Base-by-base conservation (phyloP, 2,329 filamentous ascomycete genomes). In the Dothiorella sarmentorum region DNA sequence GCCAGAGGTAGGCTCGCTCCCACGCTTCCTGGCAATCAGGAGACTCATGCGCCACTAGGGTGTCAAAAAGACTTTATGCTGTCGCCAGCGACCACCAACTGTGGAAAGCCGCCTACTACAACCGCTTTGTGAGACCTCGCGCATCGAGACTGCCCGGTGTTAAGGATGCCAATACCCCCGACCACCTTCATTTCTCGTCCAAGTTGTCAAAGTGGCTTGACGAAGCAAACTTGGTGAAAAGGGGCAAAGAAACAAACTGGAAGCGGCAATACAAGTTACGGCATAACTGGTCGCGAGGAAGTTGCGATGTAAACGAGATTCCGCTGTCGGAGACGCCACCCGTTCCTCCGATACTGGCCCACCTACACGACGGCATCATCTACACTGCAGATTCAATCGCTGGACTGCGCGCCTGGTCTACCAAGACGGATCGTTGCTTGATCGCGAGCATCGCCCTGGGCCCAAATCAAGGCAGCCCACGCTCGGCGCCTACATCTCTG, bases 91-190 rank as follows among this genome's bases (percentile, higher is more conserved):
- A 97, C 72, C 88, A 88, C 0, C 91, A 97, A 70, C 77, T 97
- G 59, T 99, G 94, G 94, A 94, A 93, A 71, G 82, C 83, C 13
- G 84, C 91, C 51, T 99, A 96, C 75, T 96, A 95, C 74, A 81
- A 85, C 24, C 86, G 88, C 62, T 97, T 96, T 73, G 90, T 97
- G 27, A 82, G 89, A 33, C 91, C 91, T 37, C 85, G 91, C 67
- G 89, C 88, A 33, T 82, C 88, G 64, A 85, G 88, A 60, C 85
- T 93, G 58, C 88, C 89, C 0, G 87, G 88, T 20, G 82, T 88
- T 31, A 81, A 76, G 66, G 76, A 77, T 35, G 64, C 71, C 2
- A 69, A 64, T 37, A 61, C 71, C 6, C 69, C 72, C 20, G 67
- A 74, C 7, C 76, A 72, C 27, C 66, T 78, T 7, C 71, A 73